These are phyloP conservation scores for Kodamaea leandrae DNA, from an alignment of 805 yeast genomes.

Conservation along the genomic window DNA sequence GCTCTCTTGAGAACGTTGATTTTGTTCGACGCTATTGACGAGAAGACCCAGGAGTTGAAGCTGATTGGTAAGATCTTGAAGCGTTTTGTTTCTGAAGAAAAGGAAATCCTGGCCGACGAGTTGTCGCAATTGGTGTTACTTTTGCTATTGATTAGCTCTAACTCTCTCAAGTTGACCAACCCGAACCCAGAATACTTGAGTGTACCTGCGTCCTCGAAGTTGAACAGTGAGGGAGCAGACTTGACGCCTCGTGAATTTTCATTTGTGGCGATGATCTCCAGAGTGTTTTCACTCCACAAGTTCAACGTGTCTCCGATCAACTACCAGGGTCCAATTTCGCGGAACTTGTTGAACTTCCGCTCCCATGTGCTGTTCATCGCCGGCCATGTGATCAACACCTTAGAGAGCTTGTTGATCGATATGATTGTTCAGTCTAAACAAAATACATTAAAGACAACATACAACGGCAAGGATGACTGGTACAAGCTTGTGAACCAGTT, in stretches of 20 bases:
- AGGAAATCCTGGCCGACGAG: conserved; percentile 17
- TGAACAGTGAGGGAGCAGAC: conserved; percentile 12
- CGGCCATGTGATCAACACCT: conserved; percentile 49
- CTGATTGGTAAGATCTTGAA: conserved; percentile 52
- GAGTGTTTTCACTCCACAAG: conserved; percentile 36
- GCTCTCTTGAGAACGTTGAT: conserved; percentile 52
- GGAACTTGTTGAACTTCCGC: conserved; percentile 62
- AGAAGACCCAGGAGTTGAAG: conserved; percentile 41
- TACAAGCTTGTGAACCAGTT: conserved; percentile 48
- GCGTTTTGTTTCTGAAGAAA: conserved; percentile 17
- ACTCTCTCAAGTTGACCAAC: conserved; percentile 40
- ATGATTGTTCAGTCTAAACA: conserved; percentile 44
- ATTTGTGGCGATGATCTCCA: conserved; percentile 32
- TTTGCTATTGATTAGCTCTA: conserved; percentile 41
- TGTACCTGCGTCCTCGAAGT: conserved; percentile 34
- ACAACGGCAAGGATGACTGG: conserved; percentile 54
- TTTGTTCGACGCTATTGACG: conserved; percentile 48
- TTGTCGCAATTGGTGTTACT: conserved; percentile 47
- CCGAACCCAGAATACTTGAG: conserved; percentile 30
- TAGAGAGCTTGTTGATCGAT: conserved; percentile 52
- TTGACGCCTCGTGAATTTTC: conserved; percentile 43
- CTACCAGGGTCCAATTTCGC: conserved; percentile 67
- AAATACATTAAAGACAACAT: conserved; percentile 47
- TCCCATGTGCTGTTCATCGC: conserved; percentile 58
- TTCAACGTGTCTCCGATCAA: conserved; percentile 42